Conservation (phyloP, 1,284 basidiomycete genomes). For the Austroboletus novae-zelandiae region DNA sequence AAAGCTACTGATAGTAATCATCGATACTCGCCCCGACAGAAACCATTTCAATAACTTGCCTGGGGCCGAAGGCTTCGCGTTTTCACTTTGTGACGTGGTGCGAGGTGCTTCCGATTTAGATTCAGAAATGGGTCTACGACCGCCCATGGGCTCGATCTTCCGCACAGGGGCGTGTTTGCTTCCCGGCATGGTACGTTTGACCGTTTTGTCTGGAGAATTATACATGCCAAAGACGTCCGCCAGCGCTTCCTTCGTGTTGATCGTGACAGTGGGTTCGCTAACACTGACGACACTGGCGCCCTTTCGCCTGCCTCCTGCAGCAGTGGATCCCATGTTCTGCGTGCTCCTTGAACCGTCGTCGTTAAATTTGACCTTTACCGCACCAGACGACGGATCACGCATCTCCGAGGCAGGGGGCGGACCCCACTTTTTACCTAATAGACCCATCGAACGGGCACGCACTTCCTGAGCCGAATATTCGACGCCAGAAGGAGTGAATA, state of each 20-base stretch:
- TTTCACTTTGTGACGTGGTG: conserved; percentile 37
- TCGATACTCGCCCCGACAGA: not conserved
- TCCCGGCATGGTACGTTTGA: conserved; percentile 48
- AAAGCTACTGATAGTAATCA: conserved; percentile 38
- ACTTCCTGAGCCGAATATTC: conserved; percentile 78
- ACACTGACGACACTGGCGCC: conserved; percentile 26
- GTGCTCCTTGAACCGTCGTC: conserved; percentile 49
- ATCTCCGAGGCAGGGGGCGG: conserved; percentile 54
- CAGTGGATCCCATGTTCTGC: conserved; percentile 36
- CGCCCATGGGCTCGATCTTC: conserved; percentile 51
- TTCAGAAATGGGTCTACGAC: conserved; percentile 16
- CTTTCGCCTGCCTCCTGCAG: conserved; percentile 37
- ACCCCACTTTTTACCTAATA: conserved; percentile 78
- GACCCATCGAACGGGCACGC: conserved; percentile 71
- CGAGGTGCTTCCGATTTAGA: conserved; percentile 28
- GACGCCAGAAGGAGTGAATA: conserved; percentile 64
- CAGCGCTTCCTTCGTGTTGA: conserved; percentile 87
- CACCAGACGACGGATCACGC: conserved; percentile 28
- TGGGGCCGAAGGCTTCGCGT: conserved; percentile 42
- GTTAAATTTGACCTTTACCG: conserved; percentile 48
- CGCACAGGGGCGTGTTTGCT: conserved; percentile 70
- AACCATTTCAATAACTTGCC: conserved; percentile 28
- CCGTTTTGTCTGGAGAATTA: conserved; percentile 82
- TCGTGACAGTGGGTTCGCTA: conserved; percentile 67
- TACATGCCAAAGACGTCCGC: conserved; percentile 94